A percentile compares a stretch with the other conserved stretches of the same genome.
These are phyloP conservation scores for Beauveria bassiana DNA, from an alignment of 2,329 filamentous ascomycete genomes.

Conservation along the genomic window DNA sequence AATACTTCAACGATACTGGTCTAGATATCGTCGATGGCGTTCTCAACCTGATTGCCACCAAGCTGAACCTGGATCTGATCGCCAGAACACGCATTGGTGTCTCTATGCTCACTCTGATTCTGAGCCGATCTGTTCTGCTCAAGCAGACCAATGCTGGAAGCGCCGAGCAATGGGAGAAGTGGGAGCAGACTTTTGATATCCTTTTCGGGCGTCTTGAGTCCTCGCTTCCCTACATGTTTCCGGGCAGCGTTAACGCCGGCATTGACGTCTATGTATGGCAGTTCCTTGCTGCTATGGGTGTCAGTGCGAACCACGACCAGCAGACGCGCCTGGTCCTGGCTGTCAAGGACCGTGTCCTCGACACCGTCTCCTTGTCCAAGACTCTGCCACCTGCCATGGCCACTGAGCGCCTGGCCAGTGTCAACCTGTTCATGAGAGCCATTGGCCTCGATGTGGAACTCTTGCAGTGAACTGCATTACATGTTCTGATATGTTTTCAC, in stretches of 20 bases:
- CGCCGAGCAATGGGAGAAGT: slow-evolving; percentile 71
- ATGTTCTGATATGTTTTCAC: neutral
- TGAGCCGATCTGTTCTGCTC: slow-evolving; percentile 87
- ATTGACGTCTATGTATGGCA: slow-evolving; percentile 98
- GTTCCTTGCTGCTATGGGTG: slow-evolving; percentile 89
- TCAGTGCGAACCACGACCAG: slow-evolving; percentile 87
- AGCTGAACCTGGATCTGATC: slow-evolving; percentile 76
- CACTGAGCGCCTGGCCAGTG: slow-evolving; percentile 74
- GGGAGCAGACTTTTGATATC: slow-evolving; percentile 74
- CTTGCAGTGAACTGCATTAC: slow-evolving; percentile 29
- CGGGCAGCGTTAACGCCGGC: slow-evolving; percentile 77
- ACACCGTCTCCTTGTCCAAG: slow-evolving; percentile 83
- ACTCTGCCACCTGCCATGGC: slow-evolving; percentile 82
- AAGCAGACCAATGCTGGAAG: slow-evolving; percentile 69
- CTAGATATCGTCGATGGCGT: slow-evolving; percentile 88
- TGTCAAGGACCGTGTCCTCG: slow-evolving; percentile 96
- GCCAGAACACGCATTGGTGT: slow-evolving; percentile 82
- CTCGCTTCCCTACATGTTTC: slow-evolving; percentile 78
- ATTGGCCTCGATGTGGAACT: slow-evolving; percentile 96
- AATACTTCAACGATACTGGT: slow-evolving; percentile 83
- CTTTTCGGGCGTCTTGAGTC: slow-evolving; percentile 86
- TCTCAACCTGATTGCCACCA: slow-evolving; percentile 74
- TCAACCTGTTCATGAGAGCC: slow-evolving; percentile 97
- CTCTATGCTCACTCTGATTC: slow-evolving; percentile 84
- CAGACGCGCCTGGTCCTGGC: slow-evolving; percentile 90